These are phyloP conservation scores for thale cress (Arabidopsis thaliana) DNA, from an alignment of 345 rosid genomes.

Conservation along the genomic window DNA sequence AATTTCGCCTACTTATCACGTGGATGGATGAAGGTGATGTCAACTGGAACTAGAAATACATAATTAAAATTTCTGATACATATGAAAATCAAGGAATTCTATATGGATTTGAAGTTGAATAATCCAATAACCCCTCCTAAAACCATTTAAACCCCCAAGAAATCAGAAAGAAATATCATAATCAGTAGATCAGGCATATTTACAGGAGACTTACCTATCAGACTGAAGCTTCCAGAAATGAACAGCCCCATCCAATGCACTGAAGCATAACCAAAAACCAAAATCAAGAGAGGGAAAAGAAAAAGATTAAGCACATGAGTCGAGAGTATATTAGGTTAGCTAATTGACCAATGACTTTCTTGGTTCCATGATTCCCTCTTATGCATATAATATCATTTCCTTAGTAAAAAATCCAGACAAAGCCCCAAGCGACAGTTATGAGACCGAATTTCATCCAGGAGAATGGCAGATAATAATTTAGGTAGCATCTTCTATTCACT, in stretches of 20 bases:
- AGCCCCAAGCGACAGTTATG: neutral
- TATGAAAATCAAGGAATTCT: neutral
- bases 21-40: slow-evolving; percentile 11
- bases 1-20: neutral
- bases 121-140: neutral
- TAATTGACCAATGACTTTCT: slow-evolving; percentile 7
- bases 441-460: neutral
- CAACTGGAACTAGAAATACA: neutral
- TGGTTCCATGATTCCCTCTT: slow-evolving; percentile 13
- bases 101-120: neutral
- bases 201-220: slow-evolving; percentile 36
- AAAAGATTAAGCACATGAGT: slow-evolving; percentile 19
- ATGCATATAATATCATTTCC: slow-evolving; percentile 22
- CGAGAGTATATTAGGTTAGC: neutral
- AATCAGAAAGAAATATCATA: slow-evolving; percentile 1
- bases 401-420: slow-evolving; percentile 2
- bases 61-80: neutral
- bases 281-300: neutral
- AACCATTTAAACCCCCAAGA: neutral
- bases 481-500: neutral
- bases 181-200: slow-evolving; percentile 18
- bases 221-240: slow-evolving; percentile 48
- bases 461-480: slow-evolving; percentile 9
- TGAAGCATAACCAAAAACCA: slow-evolving; percentile 33
- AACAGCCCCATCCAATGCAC: slow-evolving; percentile 48